Base-by-base conservation (phyloP, 2,329 filamentous ascomycete species). In the Emmonsiellopsis sp. region DNA sequence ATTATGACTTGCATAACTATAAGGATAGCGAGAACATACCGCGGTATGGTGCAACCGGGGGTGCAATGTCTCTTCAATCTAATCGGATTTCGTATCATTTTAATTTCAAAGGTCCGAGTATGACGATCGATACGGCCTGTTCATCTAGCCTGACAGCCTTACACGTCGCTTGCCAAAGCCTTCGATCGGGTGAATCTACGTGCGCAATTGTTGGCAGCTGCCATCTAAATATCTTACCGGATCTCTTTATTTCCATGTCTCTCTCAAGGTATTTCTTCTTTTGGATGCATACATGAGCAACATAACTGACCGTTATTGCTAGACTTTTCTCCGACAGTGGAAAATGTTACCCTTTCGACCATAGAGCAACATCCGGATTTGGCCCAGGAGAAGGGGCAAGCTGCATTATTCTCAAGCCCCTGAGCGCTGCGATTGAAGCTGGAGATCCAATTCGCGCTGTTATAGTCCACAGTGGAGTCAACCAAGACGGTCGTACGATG, bases 361-460 rank as follows among this genome's bases (percentile, higher is more conserved):
- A 64, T 17, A 57, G 59, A 56, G 63, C 59, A 3, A 62, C 60
- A 37, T 61, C 58, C 8, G 61, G 63, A 2, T 65, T 64, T 48
- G 66, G 62, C 27, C 60, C 68, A 17, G 69, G 68, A 0, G 70
- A 72, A 49, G 70, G 68, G 37, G 57, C 62, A 11, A 67, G 61
- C 2, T 60, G 62, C 5, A 47, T 71, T 2, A 53, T 71, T 2
- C 36, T 72, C 21, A 72, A 72, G 52, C 60, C 59, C 0, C 60
- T 72, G 0, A 57, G 55, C 6, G 60, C 64, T 27, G 69, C 70
- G 0, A 47, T 69, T 0, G 56, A 58, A 2, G 68, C 70, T 45
- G 63, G 64, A 5, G 70, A 72, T 49, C 56, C 62, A 6, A 66
- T 72, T 32, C 60, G 68, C 17, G 64, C 63, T 10, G 59, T 72